These are phyloP conservation scores for Hyparrhenia diplandra DNA, from an alignment of 176 grass and related monocot genomes.

Conservation along the genomic window DNA sequence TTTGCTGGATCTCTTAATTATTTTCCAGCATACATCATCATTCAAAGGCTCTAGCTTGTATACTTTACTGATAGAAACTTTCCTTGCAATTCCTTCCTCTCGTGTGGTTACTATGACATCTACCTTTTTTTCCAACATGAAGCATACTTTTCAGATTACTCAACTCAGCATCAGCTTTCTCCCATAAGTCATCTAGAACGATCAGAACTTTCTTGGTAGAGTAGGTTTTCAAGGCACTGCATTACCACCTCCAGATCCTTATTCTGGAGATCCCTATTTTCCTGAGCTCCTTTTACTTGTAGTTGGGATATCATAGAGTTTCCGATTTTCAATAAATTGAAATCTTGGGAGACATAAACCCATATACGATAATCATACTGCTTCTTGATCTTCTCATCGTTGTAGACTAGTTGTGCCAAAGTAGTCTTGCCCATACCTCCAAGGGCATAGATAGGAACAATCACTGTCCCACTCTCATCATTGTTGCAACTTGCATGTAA, in stretches of 20 bases:
- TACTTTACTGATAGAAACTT: background rate
- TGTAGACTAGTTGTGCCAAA: too few relatives aligned
- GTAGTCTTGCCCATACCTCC: too few relatives aligned
- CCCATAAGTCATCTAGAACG: constrained; percentile 32
- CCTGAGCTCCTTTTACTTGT: background rate
- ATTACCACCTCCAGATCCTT: background rate
- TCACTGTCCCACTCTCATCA: too few relatives aligned
- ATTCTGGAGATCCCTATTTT: background rate
- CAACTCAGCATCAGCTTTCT: background rate
- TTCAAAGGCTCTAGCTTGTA: background rate
- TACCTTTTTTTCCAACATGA: background rate
- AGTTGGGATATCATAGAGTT: too few relatives aligned
- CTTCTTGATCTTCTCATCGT: too few relatives aligned
- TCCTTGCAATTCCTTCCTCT: background rate
- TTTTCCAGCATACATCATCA: background rate
- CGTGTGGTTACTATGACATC: constrained; percentile 18
- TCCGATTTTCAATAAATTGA: too few relatives aligned
- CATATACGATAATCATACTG: too few relatives aligned
- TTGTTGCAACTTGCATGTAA: too few relatives aligned
- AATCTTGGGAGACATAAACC: too few relatives aligned
- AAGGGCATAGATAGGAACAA: too few relatives aligned
- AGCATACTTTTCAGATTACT: background rate
- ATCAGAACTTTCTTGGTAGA: background rate
- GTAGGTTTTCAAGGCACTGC: background rate
- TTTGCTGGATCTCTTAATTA: background rate